Conservation (phyloP, 208 protist genomes). For the Acanthamoeba sp. region DNA sequence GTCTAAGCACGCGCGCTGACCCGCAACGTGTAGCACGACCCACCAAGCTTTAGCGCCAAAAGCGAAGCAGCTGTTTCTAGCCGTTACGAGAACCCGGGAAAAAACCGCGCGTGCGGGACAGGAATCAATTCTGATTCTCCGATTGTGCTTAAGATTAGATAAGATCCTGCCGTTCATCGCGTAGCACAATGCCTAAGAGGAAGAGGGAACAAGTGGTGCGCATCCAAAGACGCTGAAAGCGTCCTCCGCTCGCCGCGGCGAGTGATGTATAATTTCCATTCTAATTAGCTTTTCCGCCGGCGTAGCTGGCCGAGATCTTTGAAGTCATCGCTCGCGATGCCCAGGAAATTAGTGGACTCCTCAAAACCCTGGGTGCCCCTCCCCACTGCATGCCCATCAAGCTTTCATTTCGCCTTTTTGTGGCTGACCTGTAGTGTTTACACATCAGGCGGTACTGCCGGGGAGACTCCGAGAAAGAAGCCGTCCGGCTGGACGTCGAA, state of each 20-base stretch:
- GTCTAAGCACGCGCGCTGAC: too few relatives aligned
- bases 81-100: too few relatives aligned
- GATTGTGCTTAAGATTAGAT: not conserved
- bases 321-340: conserved; percentile 40
- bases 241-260: not conserved
- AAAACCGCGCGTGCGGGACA: too few relatives aligned
- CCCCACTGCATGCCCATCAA: not conserved
- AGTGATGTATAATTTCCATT: too few relatives aligned
- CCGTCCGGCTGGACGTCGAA: not conserved
- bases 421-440: too few relatives aligned
- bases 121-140: too few relatives aligned
- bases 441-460: too few relatives aligned
- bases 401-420: not conserved
- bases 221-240: not conserved
- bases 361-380: not conserved
- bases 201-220: conserved; percentile 64
- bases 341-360: conserved; percentile 54
- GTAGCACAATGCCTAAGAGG: conserved; percentile 27
- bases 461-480: not conserved
- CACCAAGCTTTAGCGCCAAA: too few relatives aligned
- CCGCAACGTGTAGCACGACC: too few relatives aligned
- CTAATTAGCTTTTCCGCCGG: not conserved
- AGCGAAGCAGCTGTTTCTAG: too few relatives aligned
- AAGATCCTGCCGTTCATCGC: not conserved
- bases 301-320: conserved; percentile 61